Evolutionary conservation across 2,329 filamentous ascomycete species (phyloP), one percentile per base, ranked within the genome.

Genomic region (Alternaria panax): DNA sequence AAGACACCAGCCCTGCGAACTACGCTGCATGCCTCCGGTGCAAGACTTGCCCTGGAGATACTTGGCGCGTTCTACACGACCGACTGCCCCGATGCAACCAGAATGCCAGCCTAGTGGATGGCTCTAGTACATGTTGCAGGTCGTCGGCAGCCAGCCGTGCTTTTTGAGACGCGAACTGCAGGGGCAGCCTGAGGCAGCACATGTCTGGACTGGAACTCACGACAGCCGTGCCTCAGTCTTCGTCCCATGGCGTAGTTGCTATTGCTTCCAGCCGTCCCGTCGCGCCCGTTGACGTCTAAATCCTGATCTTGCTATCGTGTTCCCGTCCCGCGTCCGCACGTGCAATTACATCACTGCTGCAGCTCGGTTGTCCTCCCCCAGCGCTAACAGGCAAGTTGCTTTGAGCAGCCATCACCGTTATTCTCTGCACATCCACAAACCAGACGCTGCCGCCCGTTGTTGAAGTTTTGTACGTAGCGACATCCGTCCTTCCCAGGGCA

Each of bases 291-390:
- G n/a, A 40, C 27, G 27, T 22, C 20, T 38, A 58, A 63, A 54
- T 59, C 64, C 48, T 63, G 66, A 52, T 65, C 53, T 64, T 51
- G 54, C 28, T 45, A 25, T 43, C 27, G 27, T 36, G 38, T 43
- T 30, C 55, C 54, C 54, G 53, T 64, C 63, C 69, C 66, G 65
- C 66, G 61, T 63, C 58, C 27, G 67, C 69, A 70, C 67, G 69
- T 70, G 69, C 67, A 57, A 69, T 70, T 70, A 71, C 69, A 70
- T 71, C 69, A 70, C 62, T 51, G 54, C 51, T 55, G 55, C 56
- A 67, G 63, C 68, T 66, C 63, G 58, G 62, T 57, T 65, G 68
- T 59, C 51, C 52, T 58, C 51, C 57, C 60, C 57, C 59, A 65
- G 48, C 61, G 54, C 61, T 54, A 63, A 58, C 57, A 48, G 51